These are phyloP conservation scores for Stipa capillata DNA, from an alignment of 176 grass and related monocot genomes.

Conservation along the genomic window DNA sequence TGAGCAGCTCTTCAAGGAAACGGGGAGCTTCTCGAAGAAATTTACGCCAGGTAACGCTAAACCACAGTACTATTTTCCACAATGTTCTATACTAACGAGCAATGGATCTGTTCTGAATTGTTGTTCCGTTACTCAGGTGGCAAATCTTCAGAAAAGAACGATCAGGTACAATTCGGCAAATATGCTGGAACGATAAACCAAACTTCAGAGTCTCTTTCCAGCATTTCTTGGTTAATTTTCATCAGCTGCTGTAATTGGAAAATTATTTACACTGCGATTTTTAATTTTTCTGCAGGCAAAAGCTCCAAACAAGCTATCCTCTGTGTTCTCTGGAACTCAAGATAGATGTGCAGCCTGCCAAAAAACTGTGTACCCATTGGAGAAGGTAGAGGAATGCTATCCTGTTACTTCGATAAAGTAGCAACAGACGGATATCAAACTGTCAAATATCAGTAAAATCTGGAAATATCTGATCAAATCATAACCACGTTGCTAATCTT, in stretches of 20 bases:
- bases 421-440: background rate
- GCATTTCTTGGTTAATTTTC: background rate
- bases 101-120: background rate
- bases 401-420: background rate
- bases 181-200: background rate
- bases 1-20: constrained; percentile 91
- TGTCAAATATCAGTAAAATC: background rate
- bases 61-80: background rate
- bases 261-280: background rate
- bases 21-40: constrained; percentile 66
- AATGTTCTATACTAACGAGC: background rate
- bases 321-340: constrained; percentile 68
- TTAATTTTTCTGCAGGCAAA: constrained; percentile 29
- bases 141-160: constrained; percentile 39
- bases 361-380: constrained; percentile 80
- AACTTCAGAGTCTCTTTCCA: background rate
- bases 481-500: background rate
- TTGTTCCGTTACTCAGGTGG: constrained; percentile 14
- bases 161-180: constrained; percentile 27
- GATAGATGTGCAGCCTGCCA: constrained; percentile 80
- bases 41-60: constrained; percentile 38
- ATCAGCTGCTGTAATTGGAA: background rate
- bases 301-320: constrained; percentile 68
- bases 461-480: background rate
- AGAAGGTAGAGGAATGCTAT: constrained; percentile 43